Percentiles rank a stretch among this genome's conserved stretches.
Conservation (phyloP, 805 yeast species). For the Kazachstania africana region DNA sequence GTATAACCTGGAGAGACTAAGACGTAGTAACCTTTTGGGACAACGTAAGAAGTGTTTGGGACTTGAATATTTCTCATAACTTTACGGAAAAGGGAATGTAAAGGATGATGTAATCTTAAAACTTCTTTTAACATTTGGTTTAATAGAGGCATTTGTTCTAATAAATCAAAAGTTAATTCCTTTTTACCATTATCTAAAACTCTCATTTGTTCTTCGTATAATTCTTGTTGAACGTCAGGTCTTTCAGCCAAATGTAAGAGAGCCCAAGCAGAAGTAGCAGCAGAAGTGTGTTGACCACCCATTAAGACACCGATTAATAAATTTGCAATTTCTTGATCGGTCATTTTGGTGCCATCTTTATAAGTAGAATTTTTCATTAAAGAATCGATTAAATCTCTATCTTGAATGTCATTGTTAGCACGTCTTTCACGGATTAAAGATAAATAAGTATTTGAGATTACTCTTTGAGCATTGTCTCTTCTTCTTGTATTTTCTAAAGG, state of each 20-base stretch:
- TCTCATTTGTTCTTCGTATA: slow-evolving; percentile 59
- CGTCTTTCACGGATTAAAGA: slow-evolving; percentile 68
- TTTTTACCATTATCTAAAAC: slow-evolving; percentile 45
- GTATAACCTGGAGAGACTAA: slow-evolving; percentile 92
- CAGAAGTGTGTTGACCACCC: slow-evolving; percentile 99
- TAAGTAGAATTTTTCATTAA: slow-evolving; percentile 73
- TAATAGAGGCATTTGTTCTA: slow-evolving; percentile 69
- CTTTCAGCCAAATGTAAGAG: slow-evolving; percentile 80
- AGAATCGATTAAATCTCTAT: slow-evolving; percentile 82
- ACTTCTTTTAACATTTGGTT: slow-evolving; percentile 86
- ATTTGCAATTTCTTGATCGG: slow-evolving; percentile 90
- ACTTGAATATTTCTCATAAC: slow-evolving; percentile 69
- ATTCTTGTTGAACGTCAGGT: slow-evolving; percentile 74
- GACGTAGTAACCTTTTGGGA: slow-evolving; percentile 83
- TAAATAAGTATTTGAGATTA: slow-evolving; percentile 72
- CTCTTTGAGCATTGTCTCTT: slow-evolving; percentile 81
- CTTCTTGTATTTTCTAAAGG: slow-evolving; percentile 77
- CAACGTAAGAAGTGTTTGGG: slow-evolving; percentile 67
- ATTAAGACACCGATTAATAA: slow-evolving; percentile 87
- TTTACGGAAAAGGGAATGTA: slow-evolving; percentile 91
- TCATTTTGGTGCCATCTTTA: slow-evolving; percentile 89
- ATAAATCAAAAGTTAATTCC: slow-evolving; percentile 69
- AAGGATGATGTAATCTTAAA: slow-evolving; percentile 89
- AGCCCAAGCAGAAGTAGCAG: slow-evolving; percentile 93
- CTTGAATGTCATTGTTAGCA: slow-evolving; percentile 59